A percentile compares a stretch with the other conserved stretches of the same genome.
Evolutionary conservation across 2,329 filamentous ascomycete genomes (phyloP).

Genomic region (Clarireedia hainanense): DNA sequence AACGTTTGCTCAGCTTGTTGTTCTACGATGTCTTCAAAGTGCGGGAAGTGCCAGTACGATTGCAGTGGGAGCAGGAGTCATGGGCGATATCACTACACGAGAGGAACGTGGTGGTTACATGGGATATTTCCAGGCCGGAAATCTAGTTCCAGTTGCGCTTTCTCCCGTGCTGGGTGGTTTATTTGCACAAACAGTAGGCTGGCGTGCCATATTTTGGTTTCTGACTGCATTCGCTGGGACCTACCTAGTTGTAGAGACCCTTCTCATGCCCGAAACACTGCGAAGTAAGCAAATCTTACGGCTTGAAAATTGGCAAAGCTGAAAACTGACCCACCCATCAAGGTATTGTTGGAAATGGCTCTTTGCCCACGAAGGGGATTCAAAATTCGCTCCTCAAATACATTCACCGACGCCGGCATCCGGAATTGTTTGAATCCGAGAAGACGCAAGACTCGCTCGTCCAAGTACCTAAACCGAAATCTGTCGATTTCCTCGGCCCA

Average conservation of each 20-base stretch:
- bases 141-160: constrained; percentile 34
- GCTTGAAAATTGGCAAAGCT: neutral
- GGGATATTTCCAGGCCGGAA: constrained; percentile 40
- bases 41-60: constrained; percentile 53
- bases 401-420: constrained; percentile 12
- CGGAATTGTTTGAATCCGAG: neutral
- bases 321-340: neutral
- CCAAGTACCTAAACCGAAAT: constrained; percentile 11
- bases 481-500: constrained; percentile 19
- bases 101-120: constrained; percentile 59
- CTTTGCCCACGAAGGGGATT: constrained; percentile 13
- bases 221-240: constrained; percentile 37
- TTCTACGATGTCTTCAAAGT: constrained; percentile 49
- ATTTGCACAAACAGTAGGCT: constrained; percentile 37
- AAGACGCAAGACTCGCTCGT: neutral
- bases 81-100: constrained; percentile 55
- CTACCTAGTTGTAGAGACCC: constrained; percentile 31
- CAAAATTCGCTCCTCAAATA: constrained; percentile 14
- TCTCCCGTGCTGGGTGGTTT: constrained; percentile 42
- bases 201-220: constrained; percentile 45
- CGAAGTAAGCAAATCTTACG: neutral
- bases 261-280: constrained; percentile 38
- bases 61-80: constrained; percentile 49
- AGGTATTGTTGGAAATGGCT: constrained; percentile 33
- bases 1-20: constrained; percentile 42